Conservation (phyloP, 345 rosid species). For the Arabidopsis arenosa region DNA sequence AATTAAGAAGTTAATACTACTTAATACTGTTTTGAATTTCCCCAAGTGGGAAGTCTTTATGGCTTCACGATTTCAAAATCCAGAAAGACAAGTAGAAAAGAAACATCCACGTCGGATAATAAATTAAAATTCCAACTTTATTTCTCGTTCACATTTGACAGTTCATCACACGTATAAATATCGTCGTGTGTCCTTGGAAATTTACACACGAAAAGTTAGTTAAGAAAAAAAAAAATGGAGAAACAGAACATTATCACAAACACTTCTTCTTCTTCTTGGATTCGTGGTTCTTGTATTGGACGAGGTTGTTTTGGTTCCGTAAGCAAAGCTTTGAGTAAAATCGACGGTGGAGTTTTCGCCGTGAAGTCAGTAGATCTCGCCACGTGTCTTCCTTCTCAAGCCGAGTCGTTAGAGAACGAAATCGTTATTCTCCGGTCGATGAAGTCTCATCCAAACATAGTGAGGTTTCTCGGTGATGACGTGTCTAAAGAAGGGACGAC, state of each 20-base stretch:
- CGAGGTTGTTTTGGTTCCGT: slow-evolving; percentile 71
- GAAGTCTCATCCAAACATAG: slow-evolving; percentile 54
- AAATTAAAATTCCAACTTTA: slow-evolving; percentile 38
- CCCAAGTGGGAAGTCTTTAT: slow-evolving; percentile 39
- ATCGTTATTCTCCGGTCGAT: slow-evolving; percentile 57
- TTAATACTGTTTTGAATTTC: background rate
- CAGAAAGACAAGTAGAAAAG: slow-evolving; percentile 44
- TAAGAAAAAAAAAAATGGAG: slow-evolving; percentile 17
- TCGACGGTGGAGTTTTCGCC: slow-evolving; percentile 57
- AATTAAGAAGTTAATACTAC: background rate
- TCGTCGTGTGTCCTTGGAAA: slow-evolving; percentile 37
- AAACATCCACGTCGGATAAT: slow-evolving; percentile 41
- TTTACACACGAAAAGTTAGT: slow-evolving; percentile 39
- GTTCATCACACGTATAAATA: slow-evolving; percentile 42
- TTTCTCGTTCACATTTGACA: slow-evolving; percentile 42
- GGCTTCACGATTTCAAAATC: slow-evolving; percentile 42
- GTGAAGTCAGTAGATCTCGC: slow-evolving; percentile 61
- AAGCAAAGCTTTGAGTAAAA: slow-evolving; percentile 46
- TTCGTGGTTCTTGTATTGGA: slow-evolving; percentile 60
- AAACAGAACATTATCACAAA: slow-evolving; percentile 23
- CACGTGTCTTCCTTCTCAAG: slow-evolving; percentile 48
- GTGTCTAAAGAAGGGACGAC: slow-evolving; percentile 45
- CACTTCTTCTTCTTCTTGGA: slow-evolving; percentile 53
- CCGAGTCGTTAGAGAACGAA: slow-evolving; percentile 62
- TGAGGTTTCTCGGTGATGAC: slow-evolving; percentile 61